Evolutionary conservation across 163 green algal species (phyloP), one percentile per base, ranked within the genome.

Genomic region (Scenedesmus sp.): DNA sequence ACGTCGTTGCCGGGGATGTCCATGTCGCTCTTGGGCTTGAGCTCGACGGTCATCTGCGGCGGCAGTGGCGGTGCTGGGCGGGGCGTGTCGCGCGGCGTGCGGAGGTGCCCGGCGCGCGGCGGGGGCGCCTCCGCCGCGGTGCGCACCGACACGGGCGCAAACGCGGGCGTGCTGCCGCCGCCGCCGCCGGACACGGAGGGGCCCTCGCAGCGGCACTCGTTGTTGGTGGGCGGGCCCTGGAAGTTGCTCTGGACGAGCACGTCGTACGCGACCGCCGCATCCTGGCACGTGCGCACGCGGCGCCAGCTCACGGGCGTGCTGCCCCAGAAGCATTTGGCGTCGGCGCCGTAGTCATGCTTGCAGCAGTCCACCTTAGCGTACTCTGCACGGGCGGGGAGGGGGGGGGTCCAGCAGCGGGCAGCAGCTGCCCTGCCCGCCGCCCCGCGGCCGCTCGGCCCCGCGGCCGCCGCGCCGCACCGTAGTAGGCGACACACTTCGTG

Each of bases 281-380:
- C 17, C 13, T 22, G n/a, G 28, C 66, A 75, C 9, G 29, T 63
- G 36, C 66, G 24, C 20, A 57, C 18, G 10, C 17, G 66, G 3
- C 17, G 50, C 26, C 53, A 75, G 6, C 48, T 64, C 24, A 75
- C 66, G 15, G 66, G 66, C 1, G 48, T 75, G 48, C 66, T 50
- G 18, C 66, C 66, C 66, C 66, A 75, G 18, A 51, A 9, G 50
- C 47, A 63, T 29, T 36, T 69, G 60, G 20, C 29, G 3, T 2
- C 20, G 22, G 24, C 20, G 58, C 58, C 42, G 58, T 36, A 69
- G 33, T 36, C 48, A 31, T 48, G 62, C 29, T 11, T 50, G 47
- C 26, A 33, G 24, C 26, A 62, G 45, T 28, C 67, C 4, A 53
- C 33, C n/a, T n/a, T n/a, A n/a, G 3, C 51, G 67, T n/a, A 34